These are phyloP conservation scores for Niebla homalea DNA, from an alignment of 495 filamentous ascomycete genomes.

Conservation along the genomic window DNA sequence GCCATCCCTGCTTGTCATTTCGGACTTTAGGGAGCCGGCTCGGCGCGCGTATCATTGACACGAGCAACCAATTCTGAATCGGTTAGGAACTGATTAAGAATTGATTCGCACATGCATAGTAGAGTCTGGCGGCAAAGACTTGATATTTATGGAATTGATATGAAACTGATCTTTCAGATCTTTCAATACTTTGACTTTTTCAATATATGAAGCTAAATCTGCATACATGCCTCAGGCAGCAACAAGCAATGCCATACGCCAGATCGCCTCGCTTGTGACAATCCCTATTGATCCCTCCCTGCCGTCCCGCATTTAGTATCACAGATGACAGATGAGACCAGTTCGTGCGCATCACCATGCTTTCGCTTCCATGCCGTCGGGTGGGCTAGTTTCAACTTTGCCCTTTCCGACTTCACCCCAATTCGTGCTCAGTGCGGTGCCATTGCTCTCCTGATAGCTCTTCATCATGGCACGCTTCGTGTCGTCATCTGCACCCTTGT, in stretches of 20 bases:
- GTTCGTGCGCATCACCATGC: constrained; percentile 32
- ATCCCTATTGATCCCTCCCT: background rate
- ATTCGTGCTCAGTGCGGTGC: constrained; percentile 84
- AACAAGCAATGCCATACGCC: too few relatives aligned
- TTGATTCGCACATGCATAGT: too few relatives aligned
- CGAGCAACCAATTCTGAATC: too few relatives aligned
- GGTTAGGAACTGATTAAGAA: too few relatives aligned
- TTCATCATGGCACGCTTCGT: constrained; percentile 93
- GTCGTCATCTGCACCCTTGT: constrained; percentile 64
- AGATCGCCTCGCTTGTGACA: too few relatives aligned
- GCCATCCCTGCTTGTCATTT: too few relatives aligned
- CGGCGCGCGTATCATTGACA: too few relatives aligned
- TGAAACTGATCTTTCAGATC: too few relatives aligned
- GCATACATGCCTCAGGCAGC: background rate
- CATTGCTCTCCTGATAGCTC: constrained; percentile 85
- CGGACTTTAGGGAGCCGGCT: too few relatives aligned
- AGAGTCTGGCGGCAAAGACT: too few relatives aligned
- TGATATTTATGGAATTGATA: too few relatives aligned
- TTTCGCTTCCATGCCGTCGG: constrained; percentile 64
- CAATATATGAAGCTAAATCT: background rate
- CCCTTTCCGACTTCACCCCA: constrained; percentile 73
- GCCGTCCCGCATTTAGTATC: background rate
- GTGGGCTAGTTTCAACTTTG: constrained; percentile 58
- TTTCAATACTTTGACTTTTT: too few relatives aligned
- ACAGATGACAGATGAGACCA: background rate